phyloP scores from a whole-genome alignment of 2,329 filamentous ascomycete genomes.

The Colletotrichum kahawae region DNA sequence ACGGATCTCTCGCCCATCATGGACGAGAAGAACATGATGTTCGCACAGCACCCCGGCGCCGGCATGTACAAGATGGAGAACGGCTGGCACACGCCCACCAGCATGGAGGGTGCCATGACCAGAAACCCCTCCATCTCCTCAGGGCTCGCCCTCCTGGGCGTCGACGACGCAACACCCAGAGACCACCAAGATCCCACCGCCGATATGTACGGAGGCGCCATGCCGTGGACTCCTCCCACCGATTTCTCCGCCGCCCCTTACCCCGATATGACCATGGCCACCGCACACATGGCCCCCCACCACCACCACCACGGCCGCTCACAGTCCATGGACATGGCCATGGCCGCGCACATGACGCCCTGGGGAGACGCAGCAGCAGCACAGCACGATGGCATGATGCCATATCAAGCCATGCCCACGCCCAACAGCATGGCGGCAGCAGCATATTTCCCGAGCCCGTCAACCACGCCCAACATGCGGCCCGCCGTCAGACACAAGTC shows the following conservation, averaged over 20 bases:
- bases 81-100: slow-evolving; percentile 43
- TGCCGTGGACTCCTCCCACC: slow-evolving; percentile 45
- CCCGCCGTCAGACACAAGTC: slow-evolving; percentile 27
- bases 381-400: slow-evolving; percentile 33
- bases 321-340: slow-evolving; percentile 41
- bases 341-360: slow-evolving; percentile 28
- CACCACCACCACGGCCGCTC: slow-evolving; percentile 34
- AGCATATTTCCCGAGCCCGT: slow-evolving; percentile 42
- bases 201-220: slow-evolving; percentile 39
- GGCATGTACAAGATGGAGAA: slow-evolving; percentile 41
- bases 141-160: slow-evolving; percentile 33
- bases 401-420: slow-evolving; percentile 38
- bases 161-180: slow-evolving; percentile 30
- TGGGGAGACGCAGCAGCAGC: slow-evolving; percentile 32
- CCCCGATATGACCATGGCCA: slow-evolving; percentile 35
- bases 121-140: slow-evolving; percentile 39
- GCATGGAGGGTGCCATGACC: slow-evolving; percentile 37
- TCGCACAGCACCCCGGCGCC: slow-evolving; percentile 29
- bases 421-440: slow-evolving; percentile 38
- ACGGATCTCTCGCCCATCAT: slow-evolving; percentile 27
- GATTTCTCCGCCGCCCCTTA: slow-evolving; percentile 38
- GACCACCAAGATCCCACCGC: slow-evolving; percentile 23
- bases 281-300: slow-evolving; percentile 26
- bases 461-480: slow-evolving; percentile 39
- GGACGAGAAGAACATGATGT: slow-evolving; percentile 35